phyloP scores from a whole-genome alignment of 352 stramenopile genomes.

The Blastocystis sp. region DNA sequence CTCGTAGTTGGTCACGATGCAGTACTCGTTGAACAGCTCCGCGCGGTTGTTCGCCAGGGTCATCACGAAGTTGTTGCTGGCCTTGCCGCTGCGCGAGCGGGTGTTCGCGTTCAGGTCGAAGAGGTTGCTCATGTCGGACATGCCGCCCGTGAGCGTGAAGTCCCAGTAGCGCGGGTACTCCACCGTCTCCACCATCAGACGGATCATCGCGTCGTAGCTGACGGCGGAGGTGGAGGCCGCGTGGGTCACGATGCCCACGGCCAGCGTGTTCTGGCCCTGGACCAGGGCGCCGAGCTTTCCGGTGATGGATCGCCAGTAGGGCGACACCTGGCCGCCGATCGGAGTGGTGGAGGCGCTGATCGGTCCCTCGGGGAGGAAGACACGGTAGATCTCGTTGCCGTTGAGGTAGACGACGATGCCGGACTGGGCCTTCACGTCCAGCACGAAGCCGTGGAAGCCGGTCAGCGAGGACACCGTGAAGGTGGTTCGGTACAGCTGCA shows the following conservation, averaged over 20 bases:
- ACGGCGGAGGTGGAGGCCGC: background rate
- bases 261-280: background rate
- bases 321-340: background rate
- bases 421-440: background rate
- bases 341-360: background rate
- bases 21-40: slow-evolving; percentile 4
- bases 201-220: background rate
- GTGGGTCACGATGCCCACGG: background rate
- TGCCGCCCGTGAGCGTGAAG: background rate
- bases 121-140: background rate
- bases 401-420: slow-evolving; percentile 10
- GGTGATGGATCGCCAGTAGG: background rate
- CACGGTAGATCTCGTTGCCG: background rate
- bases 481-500: background rate
- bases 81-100: background rate
- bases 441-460: background rate
- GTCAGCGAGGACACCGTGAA: slow-evolving; percentile 2
- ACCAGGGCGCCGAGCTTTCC: background rate
- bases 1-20: slow-evolving; percentile 6
- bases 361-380: background rate
- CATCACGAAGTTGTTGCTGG: background rate
- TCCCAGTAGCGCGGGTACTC: background rate
- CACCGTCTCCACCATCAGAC: background rate
- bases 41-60: background rate
- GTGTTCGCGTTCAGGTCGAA: background rate